Percentiles rank a stretch among this genome's conserved stretches.
Conservation (phyloP, 306 rosid species). For the Fagus crenata region DNA sequence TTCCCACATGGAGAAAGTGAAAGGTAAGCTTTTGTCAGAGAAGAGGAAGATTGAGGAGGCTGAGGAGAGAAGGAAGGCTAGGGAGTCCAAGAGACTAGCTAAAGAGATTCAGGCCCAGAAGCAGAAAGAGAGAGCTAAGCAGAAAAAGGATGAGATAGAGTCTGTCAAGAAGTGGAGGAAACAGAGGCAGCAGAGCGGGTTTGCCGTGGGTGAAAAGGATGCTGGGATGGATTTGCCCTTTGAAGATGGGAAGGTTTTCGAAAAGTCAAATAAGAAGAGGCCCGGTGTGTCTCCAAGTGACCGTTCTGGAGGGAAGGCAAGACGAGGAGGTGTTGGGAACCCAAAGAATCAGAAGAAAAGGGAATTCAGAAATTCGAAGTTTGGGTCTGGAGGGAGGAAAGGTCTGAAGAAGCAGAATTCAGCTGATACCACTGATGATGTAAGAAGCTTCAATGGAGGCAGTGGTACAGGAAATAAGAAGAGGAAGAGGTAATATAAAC, state of each 20-base stretch:
- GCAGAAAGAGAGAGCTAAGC: slow-evolving; percentile 78
- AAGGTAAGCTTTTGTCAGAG: slow-evolving; percentile 68
- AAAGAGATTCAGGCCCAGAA: slow-evolving; percentile 87
- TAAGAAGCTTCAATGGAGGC: slow-evolving; percentile 46
- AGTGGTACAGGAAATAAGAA: slow-evolving; percentile 41
- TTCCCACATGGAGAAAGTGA: slow-evolving; percentile 76
- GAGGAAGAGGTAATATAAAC: slow-evolving; percentile 51
- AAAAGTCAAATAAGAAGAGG: slow-evolving; percentile 70
- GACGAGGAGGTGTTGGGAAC: slow-evolving; percentile 37
- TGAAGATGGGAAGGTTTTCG: slow-evolving; percentile 71
- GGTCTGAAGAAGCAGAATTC: slow-evolving; percentile 66
- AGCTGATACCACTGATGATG: slow-evolving; percentile 59
- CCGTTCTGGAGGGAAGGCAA: slow-evolving; percentile 75
- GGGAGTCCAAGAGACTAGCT: slow-evolving; percentile 74
- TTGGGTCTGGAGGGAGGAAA: slow-evolving; percentile 84
- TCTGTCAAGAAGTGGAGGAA: slow-evolving; percentile 98
- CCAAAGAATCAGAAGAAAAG: slow-evolving; percentile 53
- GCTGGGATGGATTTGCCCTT: slow-evolving; percentile 46
- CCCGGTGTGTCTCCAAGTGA: slow-evolving; percentile 73
- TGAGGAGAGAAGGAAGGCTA: slow-evolving; percentile 80
- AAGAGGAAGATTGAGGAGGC: slow-evolving; percentile 81
- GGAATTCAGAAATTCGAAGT: slow-evolving; percentile 61
- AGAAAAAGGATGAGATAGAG: slow-evolving; percentile 81
- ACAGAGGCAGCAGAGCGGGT: slow-evolving; percentile 87
- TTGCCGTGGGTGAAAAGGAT: slow-evolving; percentile 56